Conservation (phyloP, 176 grass and related monocot species). For the Carex cristatella region DNA sequence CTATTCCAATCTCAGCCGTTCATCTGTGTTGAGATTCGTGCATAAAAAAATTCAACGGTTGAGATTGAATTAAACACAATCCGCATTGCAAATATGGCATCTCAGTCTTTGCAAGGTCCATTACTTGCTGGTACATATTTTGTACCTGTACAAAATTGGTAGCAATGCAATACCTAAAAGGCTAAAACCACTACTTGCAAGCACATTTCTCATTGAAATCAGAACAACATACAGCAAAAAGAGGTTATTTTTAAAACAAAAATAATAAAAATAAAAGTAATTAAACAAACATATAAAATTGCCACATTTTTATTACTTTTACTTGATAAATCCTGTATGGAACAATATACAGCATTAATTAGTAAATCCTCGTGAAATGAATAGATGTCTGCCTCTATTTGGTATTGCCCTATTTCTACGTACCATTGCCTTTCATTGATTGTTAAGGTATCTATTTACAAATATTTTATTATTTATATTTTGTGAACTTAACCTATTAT, state of each 20-base stretch:
- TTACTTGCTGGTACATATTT: background rate
- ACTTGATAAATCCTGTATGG: background rate
- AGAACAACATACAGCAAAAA: background rate
- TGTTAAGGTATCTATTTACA: background rate
- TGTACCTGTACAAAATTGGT: background rate
- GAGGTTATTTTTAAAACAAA: background rate
- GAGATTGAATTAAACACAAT: too few relatives aligned
- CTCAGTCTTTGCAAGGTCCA: background rate
- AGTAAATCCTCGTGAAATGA: background rate
- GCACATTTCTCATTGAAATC: background rate
- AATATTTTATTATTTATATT: background rate
- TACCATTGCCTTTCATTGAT: background rate
- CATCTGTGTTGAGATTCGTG: too few relatives aligned
- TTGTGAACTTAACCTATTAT: background rate
- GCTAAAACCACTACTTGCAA: background rate
- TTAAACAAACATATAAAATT: background rate
- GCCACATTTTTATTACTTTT: background rate
- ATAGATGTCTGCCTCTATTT: background rate
- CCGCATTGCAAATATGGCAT: background rate
- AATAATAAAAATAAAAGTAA: too few relatives aligned
- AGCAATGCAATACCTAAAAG: background rate
- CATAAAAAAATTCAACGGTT: too few relatives aligned
- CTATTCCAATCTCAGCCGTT: too few relatives aligned
- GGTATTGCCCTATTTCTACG: background rate
- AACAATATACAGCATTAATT: background rate